phyloP scores from a whole-genome alignment of 495 filamentous ascomycete genomes.

The Astrocystis sublimbata region DNA sequence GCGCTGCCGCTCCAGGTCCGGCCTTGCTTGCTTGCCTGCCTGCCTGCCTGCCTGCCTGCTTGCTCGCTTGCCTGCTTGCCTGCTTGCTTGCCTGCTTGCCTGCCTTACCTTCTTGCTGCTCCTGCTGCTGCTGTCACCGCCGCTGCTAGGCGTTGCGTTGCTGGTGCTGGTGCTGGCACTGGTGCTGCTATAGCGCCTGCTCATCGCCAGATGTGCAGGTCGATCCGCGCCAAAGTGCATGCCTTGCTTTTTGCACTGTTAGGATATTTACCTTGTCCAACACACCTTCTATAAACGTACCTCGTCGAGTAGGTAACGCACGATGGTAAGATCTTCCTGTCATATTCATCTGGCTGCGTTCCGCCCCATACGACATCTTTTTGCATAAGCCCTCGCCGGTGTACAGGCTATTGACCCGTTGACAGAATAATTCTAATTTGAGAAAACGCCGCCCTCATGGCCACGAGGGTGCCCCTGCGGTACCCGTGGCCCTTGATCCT shows the following conservation, averaged over 20 bases:
- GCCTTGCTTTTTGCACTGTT: conserved; percentile 34
- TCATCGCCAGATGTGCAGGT: conserved; percentile 29
- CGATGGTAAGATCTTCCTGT: conserved; percentile 51
- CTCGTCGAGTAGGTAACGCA: conserved; percentile 27
- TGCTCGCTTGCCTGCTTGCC: no score
- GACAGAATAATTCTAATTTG: conserved; percentile 51
- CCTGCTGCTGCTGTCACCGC: conserved; percentile 16
- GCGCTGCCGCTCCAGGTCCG: neutral
- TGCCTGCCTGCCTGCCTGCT: no score
- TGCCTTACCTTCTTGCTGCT: conserved; percentile 20
- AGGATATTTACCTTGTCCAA: conserved; percentile 38
- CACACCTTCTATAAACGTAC: conserved; percentile 32
- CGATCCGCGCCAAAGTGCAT: conserved; percentile 28
- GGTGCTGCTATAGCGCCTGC: conserved; percentile 23
- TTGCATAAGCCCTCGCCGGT: conserved; percentile 27
- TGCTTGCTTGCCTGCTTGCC: no score
- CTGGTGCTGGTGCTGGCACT: neutral
- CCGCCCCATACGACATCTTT: conserved; percentile 30
- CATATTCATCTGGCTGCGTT: conserved; percentile 29
- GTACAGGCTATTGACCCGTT: conserved; percentile 49
- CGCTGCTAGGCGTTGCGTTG: no score
- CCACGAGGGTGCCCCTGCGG: conserved; percentile 42
- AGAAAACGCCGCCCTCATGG: conserved; percentile 50
- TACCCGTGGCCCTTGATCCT: conserved; percentile 40
- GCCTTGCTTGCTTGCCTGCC: conserved; percentile 9